Conservation (phyloP, 805 yeast genomes). For the Myxozyma mucilagina region DNA sequence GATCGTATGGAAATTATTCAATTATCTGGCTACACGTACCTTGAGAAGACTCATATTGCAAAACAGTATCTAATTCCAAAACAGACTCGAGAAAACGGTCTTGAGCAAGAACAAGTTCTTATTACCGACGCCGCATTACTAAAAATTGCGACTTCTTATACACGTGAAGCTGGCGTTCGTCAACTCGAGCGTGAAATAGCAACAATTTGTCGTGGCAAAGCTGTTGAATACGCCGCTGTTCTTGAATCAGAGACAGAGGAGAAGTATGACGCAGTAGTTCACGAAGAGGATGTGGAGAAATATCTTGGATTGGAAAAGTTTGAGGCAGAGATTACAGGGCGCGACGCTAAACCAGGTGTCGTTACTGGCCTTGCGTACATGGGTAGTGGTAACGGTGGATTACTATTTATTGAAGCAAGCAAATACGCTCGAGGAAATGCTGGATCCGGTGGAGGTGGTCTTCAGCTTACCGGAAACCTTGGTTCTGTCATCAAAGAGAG, state of each 20-base stretch:
- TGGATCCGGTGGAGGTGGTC: slow-evolving; percentile 40
- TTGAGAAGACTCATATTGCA: slow-evolving; percentile 75
- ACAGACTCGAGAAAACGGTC: slow-evolving; percentile 68
- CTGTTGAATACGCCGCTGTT: slow-evolving; percentile 60
- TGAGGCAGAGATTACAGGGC: slow-evolving; percentile 46
- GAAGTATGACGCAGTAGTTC: slow-evolving; percentile 47
- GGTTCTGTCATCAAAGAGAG: slow-evolving; percentile 82
- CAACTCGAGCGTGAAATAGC: slow-evolving; percentile 74
- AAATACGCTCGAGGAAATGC: slow-evolving; percentile 49
- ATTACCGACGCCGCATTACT: slow-evolving; percentile 58
- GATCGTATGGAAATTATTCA: slow-evolving; percentile 84
- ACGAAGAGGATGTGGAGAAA: slow-evolving; percentile 57
- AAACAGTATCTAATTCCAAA: slow-evolving; percentile 69
- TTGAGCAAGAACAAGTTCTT: slow-evolving; percentile 48
- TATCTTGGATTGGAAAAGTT: slow-evolving; percentile 68
- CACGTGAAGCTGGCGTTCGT: slow-evolving; percentile 86
- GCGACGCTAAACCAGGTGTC: slow-evolving; percentile 62
- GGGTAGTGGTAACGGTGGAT: slow-evolving; percentile 82
- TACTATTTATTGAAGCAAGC: slow-evolving; percentile 74
- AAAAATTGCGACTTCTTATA: slow-evolving; percentile 64
- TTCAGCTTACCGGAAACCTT: slow-evolving; percentile 75
- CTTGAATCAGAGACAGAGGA: slow-evolving; percentile 34
- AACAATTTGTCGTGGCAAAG: slow-evolving; percentile 75
- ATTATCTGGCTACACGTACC: slow-evolving; percentile 74
- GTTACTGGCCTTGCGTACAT: slow-evolving; percentile 89